A percentile compares a stretch with the other conserved stretches of the same genome.
Evolutionary conservation across 768 basidiomycete genomes (phyloP).

Genomic region (Boletus rubropictus): DNA sequence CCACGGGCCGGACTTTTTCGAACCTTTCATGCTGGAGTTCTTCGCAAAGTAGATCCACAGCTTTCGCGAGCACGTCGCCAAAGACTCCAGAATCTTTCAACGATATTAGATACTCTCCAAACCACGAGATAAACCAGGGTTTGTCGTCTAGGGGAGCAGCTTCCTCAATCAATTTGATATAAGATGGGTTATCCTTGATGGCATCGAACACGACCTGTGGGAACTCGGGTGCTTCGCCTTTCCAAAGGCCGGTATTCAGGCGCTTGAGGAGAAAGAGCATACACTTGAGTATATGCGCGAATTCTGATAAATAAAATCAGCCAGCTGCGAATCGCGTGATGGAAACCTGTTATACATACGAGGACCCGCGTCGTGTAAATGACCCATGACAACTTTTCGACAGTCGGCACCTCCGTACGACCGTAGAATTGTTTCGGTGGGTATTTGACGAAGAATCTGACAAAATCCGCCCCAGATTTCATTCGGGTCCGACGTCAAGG

Average conservation of each 20-base stretch:
- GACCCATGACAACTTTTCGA: slow-evolving; percentile 50
- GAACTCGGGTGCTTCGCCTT: slow-evolving; percentile 61
- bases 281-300: slow-evolving; percentile 51
- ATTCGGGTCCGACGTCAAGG: slow-evolving; percentile 35
- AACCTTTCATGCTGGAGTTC: slow-evolving; percentile 78
- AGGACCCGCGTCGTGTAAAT: slow-evolving; percentile 53
- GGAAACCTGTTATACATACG: slow-evolving; percentile 42
- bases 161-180: slow-evolving; percentile 40
- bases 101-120: slow-evolving; percentile 56
- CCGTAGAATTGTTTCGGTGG: slow-evolving; percentile 37
- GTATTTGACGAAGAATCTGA: slow-evolving; percentile 48
- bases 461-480: slow-evolving; percentile 51
- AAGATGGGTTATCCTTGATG: slow-evolving; percentile 71
- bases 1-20: slow-evolving; percentile 48
- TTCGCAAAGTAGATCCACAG: slow-evolving; percentile 70
- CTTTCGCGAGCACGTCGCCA: slow-evolving; percentile 65
- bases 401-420: slow-evolving; percentile 37
- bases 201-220: slow-evolving; percentile 76
- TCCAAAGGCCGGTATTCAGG: slow-evolving; percentile 57
- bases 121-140: slow-evolving; percentile 58
- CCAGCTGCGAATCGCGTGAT: background rate
- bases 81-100: slow-evolving; percentile 44
- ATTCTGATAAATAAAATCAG: slow-evolving; percentile 39
- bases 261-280: slow-evolving; percentile 58
- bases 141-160: slow-evolving; percentile 29